Percentiles rank a stretch among this genome's conserved stretches.
phyloP scores from a whole-genome alignment of 345 rosid species.

The Odontarrhena argentea region DNA sequence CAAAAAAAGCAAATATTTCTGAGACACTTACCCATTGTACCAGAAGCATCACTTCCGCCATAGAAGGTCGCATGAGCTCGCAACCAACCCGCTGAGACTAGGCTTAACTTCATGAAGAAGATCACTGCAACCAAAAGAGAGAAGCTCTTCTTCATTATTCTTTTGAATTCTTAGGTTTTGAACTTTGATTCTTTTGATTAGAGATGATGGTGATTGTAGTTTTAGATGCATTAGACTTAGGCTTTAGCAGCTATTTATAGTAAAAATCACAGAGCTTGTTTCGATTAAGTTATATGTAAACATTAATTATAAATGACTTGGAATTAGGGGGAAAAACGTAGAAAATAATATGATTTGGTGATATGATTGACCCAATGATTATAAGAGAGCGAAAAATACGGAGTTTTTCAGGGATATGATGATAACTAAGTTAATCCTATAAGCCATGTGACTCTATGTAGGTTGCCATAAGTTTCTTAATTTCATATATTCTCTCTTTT shows the following conservation, averaged over 20 bases:
- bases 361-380: slow-evolving; percentile 40
- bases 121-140: slow-evolving; percentile 33
- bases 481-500: slow-evolving; percentile 8
- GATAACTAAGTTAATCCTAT: slow-evolving; percentile 28
- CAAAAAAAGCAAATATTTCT: background rate
- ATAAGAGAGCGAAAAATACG: slow-evolving; percentile 35
- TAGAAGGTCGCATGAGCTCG: slow-evolving; percentile 66
- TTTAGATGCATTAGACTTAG: slow-evolving; percentile 31
- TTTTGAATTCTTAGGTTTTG: background rate
- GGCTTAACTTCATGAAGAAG: slow-evolving; percentile 29
- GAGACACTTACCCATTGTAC: slow-evolving; percentile 55
- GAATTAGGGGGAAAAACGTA: slow-evolving; percentile 29
- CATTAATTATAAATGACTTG: slow-evolving; percentile 28
- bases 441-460: slow-evolving; percentile 36
- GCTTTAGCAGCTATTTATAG: slow-evolving; percentile 46
- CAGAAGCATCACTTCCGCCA: slow-evolving; percentile 66
- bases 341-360: slow-evolving; percentile 33
- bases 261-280: slow-evolving; percentile 12
- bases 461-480: slow-evolving; percentile 13
- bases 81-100: slow-evolving; percentile 54
- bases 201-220: slow-evolving; percentile 23
- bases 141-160: slow-evolving; percentile 39
- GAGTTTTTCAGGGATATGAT: slow-evolving; percentile 28
- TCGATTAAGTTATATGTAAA: slow-evolving; percentile 1
- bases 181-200: background rate